Evolutionary conservation across 2,329 filamentous ascomycete species (phyloP).

Genomic region (Cladosporium velox): DNA sequence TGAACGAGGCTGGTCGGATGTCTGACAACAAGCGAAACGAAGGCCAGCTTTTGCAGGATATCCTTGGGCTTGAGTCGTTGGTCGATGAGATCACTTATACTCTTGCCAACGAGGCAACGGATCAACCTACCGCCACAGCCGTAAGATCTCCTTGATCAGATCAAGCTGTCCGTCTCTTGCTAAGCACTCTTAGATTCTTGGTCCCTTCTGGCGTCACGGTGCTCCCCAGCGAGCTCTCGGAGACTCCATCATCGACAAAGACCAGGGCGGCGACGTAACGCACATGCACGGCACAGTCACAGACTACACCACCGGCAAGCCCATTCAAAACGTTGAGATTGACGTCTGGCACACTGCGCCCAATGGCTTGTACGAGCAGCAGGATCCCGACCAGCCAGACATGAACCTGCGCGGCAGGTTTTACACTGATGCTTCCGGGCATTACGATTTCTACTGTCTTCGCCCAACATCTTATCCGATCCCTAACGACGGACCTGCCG

Average conservation of each 20-base stretch:
- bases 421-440: conserved; percentile 64
- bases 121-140: conserved; percentile 67
- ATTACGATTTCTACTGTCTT: conserved; percentile 55
- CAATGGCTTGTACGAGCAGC: conserved; percentile 69
- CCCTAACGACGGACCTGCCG: conserved; percentile 58
- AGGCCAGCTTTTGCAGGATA: conserved; percentile 61
- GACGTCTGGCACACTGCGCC: conserved; percentile 81
- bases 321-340: conserved; percentile 65
- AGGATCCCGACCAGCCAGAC: conserved; percentile 69
- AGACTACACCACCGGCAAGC: conserved; percentile 62
- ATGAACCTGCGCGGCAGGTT: conserved; percentile 75
- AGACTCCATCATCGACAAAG: conserved; percentile 60
- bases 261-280: conserved; percentile 56
- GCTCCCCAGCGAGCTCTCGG: conserved; percentile 71
- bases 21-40: conserved; percentile 64
- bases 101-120: conserved; percentile 53
- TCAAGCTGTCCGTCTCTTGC: background rate
- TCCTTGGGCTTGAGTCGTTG: conserved; percentile 57
- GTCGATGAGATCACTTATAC: conserved; percentile 82
- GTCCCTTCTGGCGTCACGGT: conserved; percentile 79
- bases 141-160: background rate
- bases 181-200: conserved; percentile 59
- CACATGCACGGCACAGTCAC: conserved; percentile 66
- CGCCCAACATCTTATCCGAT: conserved; percentile 50
- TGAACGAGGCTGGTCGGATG: conserved; percentile 66